Conservation (phyloP, 2,329 filamentous ascomycete genomes). For the Pleurostoma richardsiae region DNA sequence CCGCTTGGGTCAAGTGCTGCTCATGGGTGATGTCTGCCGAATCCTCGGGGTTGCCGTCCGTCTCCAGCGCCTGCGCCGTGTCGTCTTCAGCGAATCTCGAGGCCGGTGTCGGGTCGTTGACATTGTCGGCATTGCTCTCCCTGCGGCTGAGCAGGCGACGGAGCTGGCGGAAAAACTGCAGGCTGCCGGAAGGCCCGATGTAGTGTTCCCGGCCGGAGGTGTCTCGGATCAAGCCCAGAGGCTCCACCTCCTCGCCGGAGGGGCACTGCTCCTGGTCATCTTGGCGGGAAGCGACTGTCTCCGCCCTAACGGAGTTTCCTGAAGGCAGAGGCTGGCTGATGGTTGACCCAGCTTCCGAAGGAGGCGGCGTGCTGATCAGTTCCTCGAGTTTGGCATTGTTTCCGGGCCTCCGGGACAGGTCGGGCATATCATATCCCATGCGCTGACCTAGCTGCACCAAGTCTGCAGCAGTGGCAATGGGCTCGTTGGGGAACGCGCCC, state of each 20-base stretch:
- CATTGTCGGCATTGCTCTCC: slow-evolving; percentile 5
- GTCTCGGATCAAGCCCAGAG: slow-evolving; percentile 21
- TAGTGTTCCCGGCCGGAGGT: slow-evolving; percentile 28
- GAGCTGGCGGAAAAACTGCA: slow-evolving; percentile 28
- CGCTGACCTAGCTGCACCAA: slow-evolving; percentile 21
- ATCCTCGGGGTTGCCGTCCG: slow-evolving; percentile 5
- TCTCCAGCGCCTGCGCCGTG: slow-evolving; percentile 18
- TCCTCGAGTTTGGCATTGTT: slow-evolving; percentile 8
- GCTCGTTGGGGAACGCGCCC: slow-evolving; percentile 24
- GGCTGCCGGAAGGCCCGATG: slow-evolving; percentile 28
- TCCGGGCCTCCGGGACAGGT: slow-evolving; percentile 11
- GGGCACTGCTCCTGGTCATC: not conserved
- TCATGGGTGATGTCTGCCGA: not conserved
- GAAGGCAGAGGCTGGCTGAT: slow-evolving; percentile 1
- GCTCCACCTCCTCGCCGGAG: slow-evolving; percentile 2
- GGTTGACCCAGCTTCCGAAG: slow-evolving; percentile 3
- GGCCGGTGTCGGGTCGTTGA: slow-evolving; percentile 1
- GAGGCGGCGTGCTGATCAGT: slow-evolving; percentile 1
- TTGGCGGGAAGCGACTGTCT: not conserved
- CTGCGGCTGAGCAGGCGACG: slow-evolving; percentile 20
- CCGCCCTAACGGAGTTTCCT: not conserved
- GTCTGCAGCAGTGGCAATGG: slow-evolving; percentile 19
- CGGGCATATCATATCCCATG: slow-evolving; percentile 27
- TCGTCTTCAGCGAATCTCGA: slow-evolving; percentile 16
- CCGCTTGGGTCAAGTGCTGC: not conserved